Evolutionary conservation across 768 basidiomycete species (phyloP).

Genomic region (Phanerodontia chrysosporium): DNA sequence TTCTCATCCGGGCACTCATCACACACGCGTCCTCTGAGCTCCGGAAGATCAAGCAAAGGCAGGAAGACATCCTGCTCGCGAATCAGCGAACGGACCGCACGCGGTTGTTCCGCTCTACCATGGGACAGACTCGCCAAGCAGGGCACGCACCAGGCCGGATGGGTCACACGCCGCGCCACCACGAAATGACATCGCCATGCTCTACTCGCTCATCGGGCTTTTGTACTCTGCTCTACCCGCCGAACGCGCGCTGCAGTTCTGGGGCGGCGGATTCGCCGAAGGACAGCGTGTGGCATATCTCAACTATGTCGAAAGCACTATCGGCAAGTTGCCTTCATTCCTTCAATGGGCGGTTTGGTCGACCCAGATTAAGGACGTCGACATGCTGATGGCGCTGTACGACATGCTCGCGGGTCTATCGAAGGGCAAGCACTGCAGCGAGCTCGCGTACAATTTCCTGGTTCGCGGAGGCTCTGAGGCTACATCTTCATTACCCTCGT

Average conservation of each 20-base stretch:
- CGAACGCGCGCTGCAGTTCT: conserved; percentile 82
- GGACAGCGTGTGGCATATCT: conserved; percentile 44
- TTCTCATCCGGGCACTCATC: conserved; percentile 65
- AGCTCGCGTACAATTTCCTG: conserved; percentile 86
- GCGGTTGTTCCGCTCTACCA: conserved; percentile 42
- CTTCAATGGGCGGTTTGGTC: conserved; percentile 90
- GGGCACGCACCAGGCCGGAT: conserved; percentile 8
- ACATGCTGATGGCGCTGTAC: conserved; percentile 76
- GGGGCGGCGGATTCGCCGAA: conserved; percentile 56
- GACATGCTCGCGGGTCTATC: conserved; percentile 87
- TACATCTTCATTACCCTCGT: conserved; percentile 48
- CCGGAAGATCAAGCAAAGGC: conserved; percentile 82
- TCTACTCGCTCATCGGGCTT: conserved; percentile 80
- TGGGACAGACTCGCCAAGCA: conserved; percentile 18
- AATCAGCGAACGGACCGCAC: conserved; percentile 61
- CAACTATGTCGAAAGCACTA: conserved; percentile 56
- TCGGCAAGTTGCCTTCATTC: conserved; percentile 67
- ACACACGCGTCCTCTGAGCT: conserved; percentile 77
- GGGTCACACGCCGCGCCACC: conserved; percentile 19
- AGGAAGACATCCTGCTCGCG: conserved; percentile 78
- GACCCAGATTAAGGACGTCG: conserved; percentile 66
- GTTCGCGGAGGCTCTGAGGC: conserved; percentile 71
- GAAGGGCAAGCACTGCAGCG: conserved; percentile 80
- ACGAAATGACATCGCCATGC: conserved; percentile 80
- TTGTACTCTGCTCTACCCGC: conserved; percentile 71